A percentile compares a stretch with the other conserved stretches of the same genome.
Conservation (phyloP, 2,329 filamentous ascomycete genomes). For the Phaeosphaeriaceae sp. region DNA sequence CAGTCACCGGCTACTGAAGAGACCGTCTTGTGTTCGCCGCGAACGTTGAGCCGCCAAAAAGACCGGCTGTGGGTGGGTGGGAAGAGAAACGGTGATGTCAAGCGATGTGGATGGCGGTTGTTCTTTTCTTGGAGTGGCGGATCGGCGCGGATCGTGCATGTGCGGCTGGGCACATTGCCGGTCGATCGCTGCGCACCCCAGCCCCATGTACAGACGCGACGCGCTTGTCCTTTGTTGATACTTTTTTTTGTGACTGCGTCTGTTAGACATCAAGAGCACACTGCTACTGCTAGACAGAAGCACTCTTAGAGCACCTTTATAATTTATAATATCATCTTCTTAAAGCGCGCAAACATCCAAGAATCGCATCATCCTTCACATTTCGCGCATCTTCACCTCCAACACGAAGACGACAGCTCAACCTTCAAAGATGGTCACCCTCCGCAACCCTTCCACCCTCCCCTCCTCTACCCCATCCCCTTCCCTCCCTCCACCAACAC, state of each 20-base stretch:
- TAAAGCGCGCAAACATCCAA: too few relatives aligned
- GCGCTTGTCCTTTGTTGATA: background rate
- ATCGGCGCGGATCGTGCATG: background rate
- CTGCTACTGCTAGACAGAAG: too few relatives aligned
- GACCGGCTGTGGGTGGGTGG: background rate
- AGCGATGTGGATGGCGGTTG: background rate
- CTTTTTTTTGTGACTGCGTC: background rate
- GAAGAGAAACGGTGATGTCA: constrained; percentile 15
- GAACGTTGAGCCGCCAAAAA: background rate
- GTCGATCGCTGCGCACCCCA: constrained; percentile 10
- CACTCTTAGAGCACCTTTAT: background rate
- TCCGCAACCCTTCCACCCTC: constrained; percentile 38
- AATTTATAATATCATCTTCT: background rate
- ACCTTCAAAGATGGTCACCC: constrained; percentile 22
- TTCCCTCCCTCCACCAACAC: constrained; percentile 44
- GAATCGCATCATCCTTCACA: background rate
- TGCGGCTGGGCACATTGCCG: constrained; percentile 9
- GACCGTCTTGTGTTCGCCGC: constrained; percentile 3
- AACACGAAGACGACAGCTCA: background rate
- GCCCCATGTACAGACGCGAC: constrained; percentile 13
- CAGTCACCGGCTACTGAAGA: constrained; percentile 2
- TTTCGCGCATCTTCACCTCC: background rate
- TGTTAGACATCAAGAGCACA: background rate
- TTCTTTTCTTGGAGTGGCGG: constrained; percentile 29
- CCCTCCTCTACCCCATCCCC: constrained; percentile 19